Evolutionary conservation across 2,329 filamentous ascomycete genomes (phyloP), one percentile per base, ranked within the genome.

Genomic region (Colletotrichum cereale): DNA sequence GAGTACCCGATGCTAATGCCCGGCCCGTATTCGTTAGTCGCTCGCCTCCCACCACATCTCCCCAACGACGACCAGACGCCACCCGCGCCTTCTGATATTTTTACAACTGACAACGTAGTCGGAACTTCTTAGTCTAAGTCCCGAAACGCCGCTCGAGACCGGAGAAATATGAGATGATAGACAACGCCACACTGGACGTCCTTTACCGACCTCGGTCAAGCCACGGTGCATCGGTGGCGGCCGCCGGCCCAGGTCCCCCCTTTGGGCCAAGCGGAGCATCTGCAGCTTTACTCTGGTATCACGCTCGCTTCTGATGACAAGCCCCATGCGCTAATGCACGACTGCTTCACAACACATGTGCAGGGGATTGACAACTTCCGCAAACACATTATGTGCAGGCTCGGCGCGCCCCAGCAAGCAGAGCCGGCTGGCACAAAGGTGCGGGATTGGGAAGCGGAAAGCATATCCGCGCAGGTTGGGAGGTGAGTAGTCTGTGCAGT

Each of bases 301-400:
- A 71, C 63, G 50, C 18, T 62, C 64, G 50, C 58, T 68, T 53
- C 52, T 53, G 65, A 67, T 65, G 57, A 71, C 64, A 29, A 62
- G 40, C 31, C 62, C 50, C 52, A 47, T 58, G 53, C 38, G 50
- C 40, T 38, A 47, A 64, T 68, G 65, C 65, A 69, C 61, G 66
- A 55, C 53, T 53, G 47, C 62, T 60, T 47, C 34, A 44, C 36
- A 52, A 34, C n/a, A 31, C 58, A 58, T 42, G 40, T 38, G 48
- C 67, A 67, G 57, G 64, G 56, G 24, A 36, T 48, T 47, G 29
- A 61, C 34, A 55, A 50, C 38, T 66, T 66, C 67, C 47, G 67
- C 53, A 34, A n/a, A 61, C 47, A 24, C 53, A 61, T 70, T 62
- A 16, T 38, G 48, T 55, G 62, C 62, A 34, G 47, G 34, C 34